Evolutionary conservation across 2,329 filamentous ascomycete species (phyloP).

Genomic region (Fusarium clavum): DNA sequence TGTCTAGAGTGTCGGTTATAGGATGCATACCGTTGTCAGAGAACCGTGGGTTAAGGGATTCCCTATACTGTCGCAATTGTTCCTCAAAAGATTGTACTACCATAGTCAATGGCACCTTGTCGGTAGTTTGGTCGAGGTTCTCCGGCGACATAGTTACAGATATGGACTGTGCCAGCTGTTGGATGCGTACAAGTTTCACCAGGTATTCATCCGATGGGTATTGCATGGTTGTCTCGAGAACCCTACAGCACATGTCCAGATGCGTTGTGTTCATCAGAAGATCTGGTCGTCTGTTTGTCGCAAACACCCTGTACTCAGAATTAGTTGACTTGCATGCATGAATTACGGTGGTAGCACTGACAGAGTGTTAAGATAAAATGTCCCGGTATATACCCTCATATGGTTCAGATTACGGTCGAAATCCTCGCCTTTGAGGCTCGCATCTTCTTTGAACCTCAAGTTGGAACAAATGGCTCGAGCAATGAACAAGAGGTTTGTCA

Average conservation of each 20-base stretch:
- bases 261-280: slow-evolving; percentile 60
- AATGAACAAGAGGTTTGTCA: slow-evolving; percentile 62
- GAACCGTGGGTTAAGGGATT: slow-evolving; percentile 52
- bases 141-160: slow-evolving; percentile 54
- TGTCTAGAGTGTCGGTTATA: background rate
- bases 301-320: slow-evolving; percentile 52
- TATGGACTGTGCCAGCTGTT: slow-evolving; percentile 62
- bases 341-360: slow-evolving; percentile 43
- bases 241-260: slow-evolving; percentile 57
- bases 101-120: slow-evolving; percentile 55
- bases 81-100: slow-evolving; percentile 59
- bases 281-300: slow-evolving; percentile 61
- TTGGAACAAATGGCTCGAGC: slow-evolving; percentile 59
- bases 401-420: slow-evolving; percentile 53
- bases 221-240: slow-evolving; percentile 57
- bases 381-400: slow-evolving; percentile 61
- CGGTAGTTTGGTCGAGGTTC: slow-evolving; percentile 45
- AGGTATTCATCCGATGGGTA: slow-evolving; percentile 58
- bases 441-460: slow-evolving; percentile 51
- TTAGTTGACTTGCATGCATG: background rate
- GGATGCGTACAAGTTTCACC: slow-evolving; percentile 59
- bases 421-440: slow-evolving; percentile 34
- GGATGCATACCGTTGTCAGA: slow-evolving; percentile 50
- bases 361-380: slow-evolving; percentile 64
- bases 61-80: slow-evolving; percentile 56